Evolutionary conservation across 1,284 basidiomycete genomes (phyloP).

Genomic region (Peniophora sp.): DNA sequence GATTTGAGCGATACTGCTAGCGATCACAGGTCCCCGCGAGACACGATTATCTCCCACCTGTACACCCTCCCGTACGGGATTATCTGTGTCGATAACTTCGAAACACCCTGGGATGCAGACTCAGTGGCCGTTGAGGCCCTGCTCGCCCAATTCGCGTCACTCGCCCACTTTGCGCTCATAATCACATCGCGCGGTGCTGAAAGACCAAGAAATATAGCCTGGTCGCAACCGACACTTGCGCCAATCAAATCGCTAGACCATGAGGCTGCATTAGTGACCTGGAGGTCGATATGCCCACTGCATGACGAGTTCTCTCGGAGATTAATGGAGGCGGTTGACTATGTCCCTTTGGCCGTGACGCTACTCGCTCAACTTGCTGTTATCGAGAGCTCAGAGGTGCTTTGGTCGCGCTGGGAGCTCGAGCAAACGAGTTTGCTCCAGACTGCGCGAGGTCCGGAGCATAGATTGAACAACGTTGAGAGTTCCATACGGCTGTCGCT

Average conservation of each 20-base stretch:
- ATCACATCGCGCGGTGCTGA: conserved; percentile 2
- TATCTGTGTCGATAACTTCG: conserved; percentile 25
- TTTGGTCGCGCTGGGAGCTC: background rate
- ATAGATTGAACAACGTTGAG: background rate
- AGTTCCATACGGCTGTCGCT: background rate
- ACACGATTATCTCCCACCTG: conserved; percentile 1
- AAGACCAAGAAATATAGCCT: background rate
- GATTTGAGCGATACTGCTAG: background rate
- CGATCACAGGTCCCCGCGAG: background rate
- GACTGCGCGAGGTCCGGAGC: background rate
- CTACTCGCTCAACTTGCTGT: background rate
- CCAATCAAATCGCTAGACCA: background rate
- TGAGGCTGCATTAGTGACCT: background rate
- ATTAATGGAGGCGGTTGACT: background rate
- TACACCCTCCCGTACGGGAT: conserved; percentile 12
- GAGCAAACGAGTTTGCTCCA: background rate
- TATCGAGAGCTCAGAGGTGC: background rate
- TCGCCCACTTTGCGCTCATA: background rate
- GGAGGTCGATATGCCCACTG: background rate
- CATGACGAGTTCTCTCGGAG: background rate
- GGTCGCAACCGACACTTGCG: background rate
- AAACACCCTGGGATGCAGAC: conserved; percentile 20
- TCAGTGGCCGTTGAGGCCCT: background rate
- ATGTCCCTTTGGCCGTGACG: background rate
- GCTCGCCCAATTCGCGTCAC: background rate